Evolutionary conservation across 148 eudicot genomes (phyloP), one percentile per base, ranked within the genome.

Genomic region (Rhododendron williamsianum): DNA sequence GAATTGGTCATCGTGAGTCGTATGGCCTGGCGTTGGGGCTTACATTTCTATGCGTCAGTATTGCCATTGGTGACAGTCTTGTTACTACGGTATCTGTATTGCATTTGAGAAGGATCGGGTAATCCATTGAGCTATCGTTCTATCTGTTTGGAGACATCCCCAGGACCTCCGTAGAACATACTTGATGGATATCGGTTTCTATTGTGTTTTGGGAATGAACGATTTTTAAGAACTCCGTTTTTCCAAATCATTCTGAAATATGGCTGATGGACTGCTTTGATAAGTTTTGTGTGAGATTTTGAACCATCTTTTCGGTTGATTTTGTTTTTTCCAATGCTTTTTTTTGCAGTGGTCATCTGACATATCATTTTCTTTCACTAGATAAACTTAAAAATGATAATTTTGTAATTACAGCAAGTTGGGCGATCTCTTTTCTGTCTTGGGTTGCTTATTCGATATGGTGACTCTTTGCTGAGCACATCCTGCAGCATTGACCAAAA

Each of bases 351-450:
- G 58, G 41, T 82, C 76, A 67, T 69, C 49, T 38, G 45, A 19
- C 60, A 49, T 74, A 54, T 19, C 52, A 30, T 76, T 43, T 82
- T 9, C 23, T 56, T 82, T 48, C 18, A 13, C 46, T 45, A 52
- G 80, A 71, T 48, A 3, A n/a, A 25, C 49, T 84, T 19, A 9
- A 36, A 15, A 38, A n/a, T 36, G 33, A 69, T 46, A 25, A 8
- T 83, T 18, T 90, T 45, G 36, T 78, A 65, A 67, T 91, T 86
- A 84, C 94, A 97, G 98, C 98, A 92, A 93, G 93, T 95, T 30
- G 95, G 95, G 49, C 95, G 99, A 30, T 97, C 99, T 85, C 93
- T 97, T 78, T 97, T 97, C 81, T 95, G 99, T 84, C 94, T 97
- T 77, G 99, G 98, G 82, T 91, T 97, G 89, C 95, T 95, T 77